Evolutionary conservation across 805 yeast genomes (phyloP).

Genomic region (Kregervanrija pseudodelftensis): DNA sequence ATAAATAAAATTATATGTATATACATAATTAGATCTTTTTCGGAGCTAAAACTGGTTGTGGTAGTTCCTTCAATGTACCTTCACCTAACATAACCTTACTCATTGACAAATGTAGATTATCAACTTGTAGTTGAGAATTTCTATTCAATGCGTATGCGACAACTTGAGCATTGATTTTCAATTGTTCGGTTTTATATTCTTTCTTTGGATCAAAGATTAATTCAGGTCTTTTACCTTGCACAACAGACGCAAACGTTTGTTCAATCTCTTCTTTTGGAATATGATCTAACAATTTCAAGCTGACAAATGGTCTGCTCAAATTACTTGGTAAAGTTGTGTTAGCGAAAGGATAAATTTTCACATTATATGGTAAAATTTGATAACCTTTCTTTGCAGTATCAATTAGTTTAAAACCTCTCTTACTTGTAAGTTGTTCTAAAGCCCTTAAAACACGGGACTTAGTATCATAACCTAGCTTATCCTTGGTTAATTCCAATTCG

Average conservation of each 20-base stretch:
- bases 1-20: neutral
- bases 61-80: constrained; percentile 15
- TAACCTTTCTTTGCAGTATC: constrained; percentile 9
- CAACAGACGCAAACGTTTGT: constrained; percentile 19
- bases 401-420: constrained; percentile 18
- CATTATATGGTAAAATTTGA: constrained; percentile 13
- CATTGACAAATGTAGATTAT: constrained; percentile 14
- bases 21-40: constrained; percentile 6
- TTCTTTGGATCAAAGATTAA: constrained; percentile 13
- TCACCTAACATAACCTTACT: constrained; percentile 16
- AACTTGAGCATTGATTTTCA: constrained; percentile 23
- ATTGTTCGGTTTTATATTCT: constrained; percentile 19
- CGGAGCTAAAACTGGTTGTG: constrained; percentile 13
- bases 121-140: constrained; percentile 27
- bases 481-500: constrained; percentile 21
- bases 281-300: constrained; percentile 7
- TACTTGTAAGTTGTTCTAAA: constrained; percentile 16
- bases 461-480: constrained; percentile 20
- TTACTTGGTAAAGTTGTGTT: constrained; percentile 17
- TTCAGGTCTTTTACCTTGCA: constrained; percentile 23
- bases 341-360: constrained; percentile 19
- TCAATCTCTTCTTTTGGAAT: constrained; percentile 16
- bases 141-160: constrained; percentile 25
- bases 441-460: constrained; percentile 25
- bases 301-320: constrained; percentile 12